phyloP scores from a whole-genome alignment of 2,329 filamentous ascomycete species.

The Capronia americana region DNA sequence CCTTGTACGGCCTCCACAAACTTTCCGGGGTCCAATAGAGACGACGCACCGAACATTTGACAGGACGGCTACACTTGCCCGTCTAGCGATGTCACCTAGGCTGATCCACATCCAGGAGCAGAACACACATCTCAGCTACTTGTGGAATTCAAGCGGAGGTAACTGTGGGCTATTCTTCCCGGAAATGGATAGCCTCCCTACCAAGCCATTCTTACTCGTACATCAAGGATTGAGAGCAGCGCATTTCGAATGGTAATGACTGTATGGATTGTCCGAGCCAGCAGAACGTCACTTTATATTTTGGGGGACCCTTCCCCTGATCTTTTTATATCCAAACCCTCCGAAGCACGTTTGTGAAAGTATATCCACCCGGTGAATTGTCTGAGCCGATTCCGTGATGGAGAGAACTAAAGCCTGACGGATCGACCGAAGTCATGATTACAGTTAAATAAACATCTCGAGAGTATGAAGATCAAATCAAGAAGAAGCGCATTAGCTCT shows the following conservation, averaged over 20 bases:
- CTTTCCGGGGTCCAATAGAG: background rate
- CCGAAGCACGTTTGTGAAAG: background rate
- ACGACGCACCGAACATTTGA: background rate
- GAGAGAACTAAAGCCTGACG: background rate
- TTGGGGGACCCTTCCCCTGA: background rate
- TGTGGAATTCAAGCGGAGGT: background rate
- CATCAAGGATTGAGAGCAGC: background rate
- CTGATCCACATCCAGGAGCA: background rate
- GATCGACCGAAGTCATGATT: background rate
- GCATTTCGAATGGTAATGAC: background rate
- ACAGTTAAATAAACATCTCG: background rate
- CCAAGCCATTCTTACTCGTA: background rate
- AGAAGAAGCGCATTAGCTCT: background rate
- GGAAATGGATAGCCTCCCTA: background rate
- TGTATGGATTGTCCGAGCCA: background rate
- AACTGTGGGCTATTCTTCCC: background rate
- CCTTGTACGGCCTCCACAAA: background rate
- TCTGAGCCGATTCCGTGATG: background rate
- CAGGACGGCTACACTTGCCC: background rate
- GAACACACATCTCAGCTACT: background rate
- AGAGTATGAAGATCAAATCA: background rate
- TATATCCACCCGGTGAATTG: background rate
- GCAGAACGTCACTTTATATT: background rate
- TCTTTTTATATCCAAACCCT: background rate
- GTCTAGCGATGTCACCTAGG: background rate